Base-by-base conservation (phyloP, 148 eudicot genomes). In the Diospyros lotus region DNA sequence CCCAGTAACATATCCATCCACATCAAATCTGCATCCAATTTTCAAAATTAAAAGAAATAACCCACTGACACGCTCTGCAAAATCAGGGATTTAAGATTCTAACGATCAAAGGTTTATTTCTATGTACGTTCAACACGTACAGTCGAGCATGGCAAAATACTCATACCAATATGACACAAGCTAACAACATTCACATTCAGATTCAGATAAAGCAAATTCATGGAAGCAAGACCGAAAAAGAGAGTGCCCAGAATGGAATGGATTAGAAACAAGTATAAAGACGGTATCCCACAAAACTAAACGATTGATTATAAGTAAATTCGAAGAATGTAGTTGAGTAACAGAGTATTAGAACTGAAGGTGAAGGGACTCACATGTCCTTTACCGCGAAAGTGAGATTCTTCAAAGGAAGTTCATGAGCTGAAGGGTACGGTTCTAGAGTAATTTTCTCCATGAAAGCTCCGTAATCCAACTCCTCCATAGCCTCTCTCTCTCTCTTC, bases 351-450 rank as follows among this genome's bases (percentile, higher is more conserved):
- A 63, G 28, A 42, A 39, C 4, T 42, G 72, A 73, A 40, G 58
- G 2, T 45, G 17, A 76, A 8, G 76, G 59, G 52, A 82, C 93
- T 85, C 11, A 90, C 97, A 94, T 89, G 65, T 92, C 97, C 86
- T 94, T 94, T 41, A 92, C 89, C 14, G 98, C 92, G 78, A 94
- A 94, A 63, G 89, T 85, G 80, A 92, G 96, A 73, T 89, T 91
- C 63, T 74, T 67, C 65, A 94, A 79, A 40, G 97, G 89, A 75
- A 90, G 92, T n/a, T 84, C 74, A 12, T 62, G 69, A 76, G 78
- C 4, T 60, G 89, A 76, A 73, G 85, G 59, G 46, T 64, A 5
- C 38, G 84, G 82, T 45, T 69, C 74, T 0, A 90, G 75, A 38
- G 62, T 84, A 87, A 94, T 82, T 74, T 90, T 89, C 73, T 92